Conservation (phyloP, 495 filamentous ascomycete species). For the Monascus purpureus region DNA sequence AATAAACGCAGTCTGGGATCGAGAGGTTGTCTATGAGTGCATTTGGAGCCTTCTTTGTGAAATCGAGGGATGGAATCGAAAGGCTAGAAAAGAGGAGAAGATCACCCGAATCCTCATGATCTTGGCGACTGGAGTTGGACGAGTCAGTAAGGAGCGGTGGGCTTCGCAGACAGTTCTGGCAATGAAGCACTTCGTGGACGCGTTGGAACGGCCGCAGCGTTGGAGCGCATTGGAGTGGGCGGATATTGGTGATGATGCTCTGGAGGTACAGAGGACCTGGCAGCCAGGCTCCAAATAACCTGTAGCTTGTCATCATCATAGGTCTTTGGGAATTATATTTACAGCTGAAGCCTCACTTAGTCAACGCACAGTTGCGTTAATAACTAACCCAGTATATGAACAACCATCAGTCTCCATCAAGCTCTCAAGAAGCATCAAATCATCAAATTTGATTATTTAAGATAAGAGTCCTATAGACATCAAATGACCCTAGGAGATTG, state of each 20-base stretch:
- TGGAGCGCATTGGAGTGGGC: conserved; percentile 22
- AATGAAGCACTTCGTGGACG: conserved; percentile 32
- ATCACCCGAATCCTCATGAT: conserved; percentile 34
- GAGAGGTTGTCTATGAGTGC: conserved; percentile 40
- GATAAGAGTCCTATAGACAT: too few relatives aligned
- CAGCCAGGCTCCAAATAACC: too few relatives aligned
- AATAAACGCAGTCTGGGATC: conserved; percentile 27
- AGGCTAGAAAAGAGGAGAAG: conserved; percentile 3
- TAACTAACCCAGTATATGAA: too few relatives aligned
- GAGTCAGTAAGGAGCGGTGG: conserved; percentile 31
- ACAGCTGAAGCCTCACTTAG: too few relatives aligned
- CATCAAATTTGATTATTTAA: too few relatives aligned
- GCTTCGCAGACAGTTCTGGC: conserved; percentile 34
- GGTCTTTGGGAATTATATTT: too few relatives aligned
- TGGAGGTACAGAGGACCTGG: conserved; percentile 18
- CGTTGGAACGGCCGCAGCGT: conserved; percentile 17
- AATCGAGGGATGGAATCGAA: conserved; percentile 30
- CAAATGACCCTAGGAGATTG: too few relatives aligned
- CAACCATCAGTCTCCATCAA: too few relatives aligned
- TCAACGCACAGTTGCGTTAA: too few relatives aligned
- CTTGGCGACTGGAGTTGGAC: conserved; percentile 30
- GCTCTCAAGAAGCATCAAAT: too few relatives aligned
- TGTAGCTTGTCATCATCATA: too few relatives aligned
- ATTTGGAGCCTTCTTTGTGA: conserved; percentile 35
- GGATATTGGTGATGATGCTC: conserved; percentile 10